Base-by-base conservation (phyloP, 306 rosid genomes). In the Cicer chorassanicum region DNA sequence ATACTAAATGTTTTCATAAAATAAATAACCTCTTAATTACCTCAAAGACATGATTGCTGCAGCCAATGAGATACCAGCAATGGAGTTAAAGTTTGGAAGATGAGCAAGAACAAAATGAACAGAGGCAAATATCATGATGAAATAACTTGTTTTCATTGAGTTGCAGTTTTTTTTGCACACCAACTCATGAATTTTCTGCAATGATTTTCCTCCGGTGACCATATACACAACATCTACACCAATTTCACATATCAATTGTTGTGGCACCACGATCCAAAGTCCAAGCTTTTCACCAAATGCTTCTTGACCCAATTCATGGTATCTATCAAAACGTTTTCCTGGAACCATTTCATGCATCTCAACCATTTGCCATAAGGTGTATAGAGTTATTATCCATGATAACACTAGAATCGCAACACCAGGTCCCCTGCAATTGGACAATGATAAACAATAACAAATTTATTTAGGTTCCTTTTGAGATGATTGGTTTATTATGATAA, bases 1-100 rank as follows among this genome's bases (percentile, higher is more conserved):
- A 29, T 4, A 29, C 5, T 0, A 29, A 29, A 29, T 3, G 3
- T 29, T 29, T 3, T 29, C 4, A 3, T 29, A 29, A 29, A 29
- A 0, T 29, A 29, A 29, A 29, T 29, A 5, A 29, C 36, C 0
- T 4, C 3, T 29, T 61, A 3, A 13, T 64, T 74, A 91, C 97
- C 89, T 89, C 65, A 88, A 57, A 46, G 96, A 88, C 96, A 92
- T 89, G 80, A 87, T 77, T 0, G 96, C 97, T 0, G 93, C 96
- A 6, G 89, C 93, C 29, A 92, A 73, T 7, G 96, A 92, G 38
- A 92, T 64, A 1, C 85, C 90, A 1, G 93, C 63, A 50, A 92
- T 85, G 79, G 97, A 73, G 63, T 88, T 83, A 77, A 89, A 89
- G 74, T 87, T 88, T 7, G 97, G 97, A 55, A 92, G 97, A 18